Evolutionary conservation across 2,329 filamentous ascomycete species (phyloP).

Genomic region (Setomelanomma holmii): DNA sequence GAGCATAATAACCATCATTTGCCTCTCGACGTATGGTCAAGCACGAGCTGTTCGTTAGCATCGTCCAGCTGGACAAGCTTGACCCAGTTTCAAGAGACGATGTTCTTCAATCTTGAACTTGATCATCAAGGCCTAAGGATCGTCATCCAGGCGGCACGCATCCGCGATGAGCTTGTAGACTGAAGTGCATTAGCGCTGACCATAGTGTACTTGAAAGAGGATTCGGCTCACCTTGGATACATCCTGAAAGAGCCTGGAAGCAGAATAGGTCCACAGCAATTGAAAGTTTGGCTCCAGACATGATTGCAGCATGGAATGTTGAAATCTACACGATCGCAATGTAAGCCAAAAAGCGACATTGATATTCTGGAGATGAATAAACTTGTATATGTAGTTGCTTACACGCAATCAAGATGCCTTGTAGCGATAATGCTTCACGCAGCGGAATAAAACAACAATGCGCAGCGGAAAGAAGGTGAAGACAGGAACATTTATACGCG

Average conservation of each 20-base stretch:
- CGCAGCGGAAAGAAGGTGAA: too few species aligned
- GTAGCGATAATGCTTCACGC: too few species aligned
- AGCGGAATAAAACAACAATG: too few species aligned
- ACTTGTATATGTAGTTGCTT: too few species aligned
- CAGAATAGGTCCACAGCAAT: constrained; percentile 41
- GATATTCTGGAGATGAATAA: too few species aligned
- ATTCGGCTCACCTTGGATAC: constrained; percentile 36
- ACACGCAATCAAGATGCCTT: too few species aligned
- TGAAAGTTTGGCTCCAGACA: constrained; percentile 27
- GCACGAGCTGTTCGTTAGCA: constrained; percentile 38
- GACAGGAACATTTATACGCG: too few species aligned
- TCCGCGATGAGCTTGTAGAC: constrained; percentile 50
- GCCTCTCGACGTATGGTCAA: constrained; percentile 41
- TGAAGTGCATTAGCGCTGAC: constrained; percentile 6
- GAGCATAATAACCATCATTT: constrained; percentile 44
- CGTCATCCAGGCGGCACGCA: constrained; percentile 39
- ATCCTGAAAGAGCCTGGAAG: constrained; percentile 48
- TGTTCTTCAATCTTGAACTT: constrained; percentile 48
- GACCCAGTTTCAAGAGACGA: constrained; percentile 49
- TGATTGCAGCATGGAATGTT: constrained; percentile 2
- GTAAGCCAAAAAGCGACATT: too few species aligned
- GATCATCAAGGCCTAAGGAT: constrained; percentile 45
- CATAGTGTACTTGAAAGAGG: not conserved
- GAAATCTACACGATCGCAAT: not conserved
- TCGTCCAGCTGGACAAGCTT: constrained; percentile 42